Base-by-base conservation (phyloP, 139 green algal genomes). In the Gonium pectorale region DNA sequence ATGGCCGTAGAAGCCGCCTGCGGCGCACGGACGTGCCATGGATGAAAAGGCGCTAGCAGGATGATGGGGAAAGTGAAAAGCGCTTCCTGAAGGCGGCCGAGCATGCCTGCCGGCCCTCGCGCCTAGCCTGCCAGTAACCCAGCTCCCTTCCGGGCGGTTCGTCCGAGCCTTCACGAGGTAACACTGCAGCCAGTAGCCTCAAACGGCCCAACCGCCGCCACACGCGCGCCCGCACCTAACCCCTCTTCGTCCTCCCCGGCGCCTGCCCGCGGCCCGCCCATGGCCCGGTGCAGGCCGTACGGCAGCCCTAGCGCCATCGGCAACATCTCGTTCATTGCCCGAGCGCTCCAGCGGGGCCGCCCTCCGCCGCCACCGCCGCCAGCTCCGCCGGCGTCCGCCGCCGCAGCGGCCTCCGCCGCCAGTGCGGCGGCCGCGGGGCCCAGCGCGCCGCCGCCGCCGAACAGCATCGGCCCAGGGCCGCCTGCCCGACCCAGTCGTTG, bases 301-400 rank as follows among this genome's bases (percentile, higher is more conserved):
- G 63, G 63, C 35, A 33, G 21, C 37, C 22, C 38, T 38, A 73
- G 33, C 13, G 63, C 63, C 38, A 52, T 37, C 13, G 24, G 26
- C 43, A 74, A n/a, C n/a, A 67, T 49, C 22, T 83, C 74, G 41
- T 85, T n/a, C 21, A 80, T 40, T 19, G 83, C n/a, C 7, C 46
- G 41, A n/a, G 63, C 21, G 8, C 35, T 67, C 54, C 44, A 80
- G 1, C 52, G 21, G 31, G 51, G 44, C 59, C 52, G 29, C 21
- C 44, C 31, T 60, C 77, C 26, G 24, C 67, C 35, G 31, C 69
- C 75, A 40, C 51, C 31, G 33, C n/a, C 60, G 63, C 63, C 33
- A 2, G 17, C 15, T 33, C 63, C 63, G 33, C 33, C 33, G 33
- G 2, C 54, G 8, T 3, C 73, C 15, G 73, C 54, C 3, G 54